These are phyloP conservation scores for Rutstroemia sydowiana DNA, from an alignment of 2,329 filamentous ascomycete species.

Conservation along the genomic window DNA sequence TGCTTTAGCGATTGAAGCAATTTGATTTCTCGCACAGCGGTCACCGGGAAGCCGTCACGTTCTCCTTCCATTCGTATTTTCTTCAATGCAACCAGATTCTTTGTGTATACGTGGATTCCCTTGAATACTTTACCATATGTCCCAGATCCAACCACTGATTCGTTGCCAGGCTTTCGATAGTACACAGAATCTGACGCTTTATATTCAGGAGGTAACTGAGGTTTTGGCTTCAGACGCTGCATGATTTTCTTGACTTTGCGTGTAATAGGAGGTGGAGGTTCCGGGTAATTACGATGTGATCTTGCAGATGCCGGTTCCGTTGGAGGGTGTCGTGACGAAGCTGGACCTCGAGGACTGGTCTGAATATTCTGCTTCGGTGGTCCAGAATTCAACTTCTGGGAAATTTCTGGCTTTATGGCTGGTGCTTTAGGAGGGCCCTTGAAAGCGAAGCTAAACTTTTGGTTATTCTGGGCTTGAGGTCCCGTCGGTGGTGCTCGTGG, in stretches of 20 bases:
- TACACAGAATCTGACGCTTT: slow-evolving; percentile 81
- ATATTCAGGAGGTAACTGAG: slow-evolving; percentile 64
- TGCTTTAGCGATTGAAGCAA: slow-evolving; percentile 81
- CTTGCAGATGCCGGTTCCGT: slow-evolving; percentile 48
- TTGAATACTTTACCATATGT: slow-evolving; percentile 97
- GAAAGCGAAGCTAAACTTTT: slow-evolving; percentile 90
- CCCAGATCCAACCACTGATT: slow-evolving; percentile 90
- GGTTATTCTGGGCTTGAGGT: slow-evolving; percentile 34
- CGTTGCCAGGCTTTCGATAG: slow-evolving; percentile 92
- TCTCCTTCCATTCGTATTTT: slow-evolving; percentile 92
- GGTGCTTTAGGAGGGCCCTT: slow-evolving; percentile 62
- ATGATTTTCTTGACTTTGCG: slow-evolving; percentile 60
- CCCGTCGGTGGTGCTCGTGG: slow-evolving; percentile 39
- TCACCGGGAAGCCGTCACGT: slow-evolving; percentile 83
- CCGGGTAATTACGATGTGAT: slow-evolving; percentile 21
- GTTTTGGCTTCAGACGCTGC: slow-evolving; percentile 64
- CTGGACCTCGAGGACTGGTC: slow-evolving; percentile 33
- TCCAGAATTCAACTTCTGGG: slow-evolving; percentile 57
- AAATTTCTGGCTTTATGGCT: slow-evolving; percentile 55
- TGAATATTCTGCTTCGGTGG: slow-evolving; percentile 22
- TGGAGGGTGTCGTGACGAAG: slow-evolving; percentile 37
- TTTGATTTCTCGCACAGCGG: slow-evolving; percentile 85
- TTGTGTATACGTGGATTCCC: slow-evolving; percentile 86
- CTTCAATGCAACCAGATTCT: slow-evolving; percentile 75
- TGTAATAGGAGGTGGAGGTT: slow-evolving; percentile 34